phyloP scores from a whole-genome alignment of 2,329 filamentous ascomycete genomes.

The Penicillium sp. region DNA sequence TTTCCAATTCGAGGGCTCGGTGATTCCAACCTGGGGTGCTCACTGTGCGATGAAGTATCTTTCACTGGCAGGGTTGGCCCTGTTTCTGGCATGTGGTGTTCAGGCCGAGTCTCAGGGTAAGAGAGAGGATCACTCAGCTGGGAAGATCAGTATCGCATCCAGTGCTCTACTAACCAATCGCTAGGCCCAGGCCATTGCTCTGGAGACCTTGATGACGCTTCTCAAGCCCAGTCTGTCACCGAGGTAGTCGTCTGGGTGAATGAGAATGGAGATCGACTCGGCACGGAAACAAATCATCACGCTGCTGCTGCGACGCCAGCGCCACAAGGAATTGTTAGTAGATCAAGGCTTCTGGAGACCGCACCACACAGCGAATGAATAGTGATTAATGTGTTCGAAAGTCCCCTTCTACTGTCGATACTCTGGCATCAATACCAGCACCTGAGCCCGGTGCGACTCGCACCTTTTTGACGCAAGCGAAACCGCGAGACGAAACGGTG shows the following conservation, averaged over 20 bases:
- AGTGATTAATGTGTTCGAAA: conserved; percentile 3
- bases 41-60: conserved; percentile 17
- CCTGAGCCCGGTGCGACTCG: conserved; percentile 2
- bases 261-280: conserved; percentile 53
- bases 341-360: background rate
- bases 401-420: background rate
- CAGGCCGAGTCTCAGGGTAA: conserved; percentile 27
- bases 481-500: conserved; percentile 1
- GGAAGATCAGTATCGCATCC: background rate
- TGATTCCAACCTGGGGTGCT: background rate
- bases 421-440: background rate
- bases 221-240: conserved; percentile 42
- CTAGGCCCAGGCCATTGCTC: conserved; percentile 6
- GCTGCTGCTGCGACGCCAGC: conserved; percentile 6
- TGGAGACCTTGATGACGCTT: conserved; percentile 38
- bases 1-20: conserved; percentile 6
- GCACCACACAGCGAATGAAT: background rate
- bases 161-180: conserved; percentile 17
- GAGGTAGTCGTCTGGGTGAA: conserved; percentile 61
- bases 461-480: conserved; percentile 2
- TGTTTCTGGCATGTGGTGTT: conserved; percentile 16
- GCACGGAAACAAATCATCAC: conserved; percentile 36
- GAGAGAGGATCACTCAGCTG: background rate
- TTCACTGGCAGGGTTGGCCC: conserved; percentile 9
- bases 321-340: conserved; percentile 18